Conservation (phyloP, 1,284 basidiomycete species). For the Volvariella surrecta region DNA sequence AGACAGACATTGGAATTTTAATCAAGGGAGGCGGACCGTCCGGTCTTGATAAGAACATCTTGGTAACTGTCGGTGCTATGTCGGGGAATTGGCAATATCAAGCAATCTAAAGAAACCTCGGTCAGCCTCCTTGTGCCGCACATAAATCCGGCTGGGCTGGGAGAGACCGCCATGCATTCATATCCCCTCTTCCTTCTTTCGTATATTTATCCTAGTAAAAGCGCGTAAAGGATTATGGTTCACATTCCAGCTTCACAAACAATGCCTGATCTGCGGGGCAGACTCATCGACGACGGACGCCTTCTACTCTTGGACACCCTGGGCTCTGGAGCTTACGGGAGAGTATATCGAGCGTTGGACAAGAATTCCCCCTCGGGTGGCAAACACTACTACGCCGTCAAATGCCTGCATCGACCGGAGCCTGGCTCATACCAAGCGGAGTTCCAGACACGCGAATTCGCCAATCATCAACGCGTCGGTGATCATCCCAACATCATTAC, state of each 20-base stretch:
- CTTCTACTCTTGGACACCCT: slow-evolving; percentile 59
- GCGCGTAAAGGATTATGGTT: slow-evolving; percentile 24
- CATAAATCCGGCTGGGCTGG: slow-evolving; percentile 1
- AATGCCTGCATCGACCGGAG: slow-evolving; percentile 35
- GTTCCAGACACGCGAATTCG: slow-evolving; percentile 35
- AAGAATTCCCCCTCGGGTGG: slow-evolving; percentile 24
- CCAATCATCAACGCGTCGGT: slow-evolving; percentile 66
- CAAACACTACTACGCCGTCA: slow-evolving; percentile 57
- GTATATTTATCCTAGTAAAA: neutral
- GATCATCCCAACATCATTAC: slow-evolving; percentile 69
- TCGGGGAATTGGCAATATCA: slow-evolving; percentile 5
- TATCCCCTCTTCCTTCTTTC: neutral
- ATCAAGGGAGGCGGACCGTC: no score
- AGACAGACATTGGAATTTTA: no score
- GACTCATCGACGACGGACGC: slow-evolving; percentile 41
- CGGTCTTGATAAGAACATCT: no score
- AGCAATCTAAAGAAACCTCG: slow-evolving; percentile 14
- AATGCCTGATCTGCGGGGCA: slow-evolving; percentile 43
- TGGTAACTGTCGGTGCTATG: no score
- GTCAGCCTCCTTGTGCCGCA: slow-evolving; percentile 3
- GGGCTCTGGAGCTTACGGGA: slow-evolving; percentile 74
- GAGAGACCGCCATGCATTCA: neutral
- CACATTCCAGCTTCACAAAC: slow-evolving; percentile 24
- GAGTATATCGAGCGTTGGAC: slow-evolving; percentile 71
- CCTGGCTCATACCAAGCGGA: slow-evolving; percentile 25